phyloP scores from a whole-genome alignment of 208 protist genomes.

The Leishmania lainsoni region DNA sequence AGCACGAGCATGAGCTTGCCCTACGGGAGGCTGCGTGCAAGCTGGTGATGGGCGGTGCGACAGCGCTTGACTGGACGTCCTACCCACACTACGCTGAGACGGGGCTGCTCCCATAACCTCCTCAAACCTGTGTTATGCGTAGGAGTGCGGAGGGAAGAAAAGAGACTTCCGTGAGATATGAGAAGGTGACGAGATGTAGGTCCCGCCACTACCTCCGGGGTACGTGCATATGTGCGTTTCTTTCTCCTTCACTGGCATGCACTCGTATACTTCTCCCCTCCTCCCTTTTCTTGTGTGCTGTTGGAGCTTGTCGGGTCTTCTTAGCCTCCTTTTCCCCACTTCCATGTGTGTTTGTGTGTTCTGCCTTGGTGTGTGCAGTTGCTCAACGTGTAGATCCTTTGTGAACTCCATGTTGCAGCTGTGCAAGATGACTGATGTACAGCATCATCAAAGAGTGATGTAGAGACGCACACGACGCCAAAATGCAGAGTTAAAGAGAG shows the following conservation, averaged over 20 bases:
- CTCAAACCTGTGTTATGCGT: not conserved
- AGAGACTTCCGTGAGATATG: too few relatives aligned
- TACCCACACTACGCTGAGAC: conserved; percentile 33
- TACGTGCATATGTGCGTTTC: not conserved
- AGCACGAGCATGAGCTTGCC: conserved; percentile 31
- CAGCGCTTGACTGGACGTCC: conserved; percentile 37
- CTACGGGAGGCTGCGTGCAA: conserved; percentile 22
- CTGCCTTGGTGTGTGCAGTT: not conserved
- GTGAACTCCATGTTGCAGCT: not conserved
- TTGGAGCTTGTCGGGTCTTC: not conserved
- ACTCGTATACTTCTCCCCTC: not conserved
- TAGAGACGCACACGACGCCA: not conserved
- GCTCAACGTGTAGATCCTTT: too few relatives aligned
- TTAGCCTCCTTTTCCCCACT: not conserved
- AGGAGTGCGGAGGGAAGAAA: not conserved
- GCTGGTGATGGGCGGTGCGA: conserved; percentile 33
- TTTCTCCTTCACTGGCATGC: not conserved
- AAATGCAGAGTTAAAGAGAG: not conserved
- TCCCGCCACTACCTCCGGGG: not conserved
- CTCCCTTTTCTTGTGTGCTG: not conserved
- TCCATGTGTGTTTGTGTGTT: not conserved
- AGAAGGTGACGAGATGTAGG: not conserved
- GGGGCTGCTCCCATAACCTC: not conserved
- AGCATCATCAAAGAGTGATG: not conserved
- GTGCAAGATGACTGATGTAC: not conserved